Base-by-base conservation (phyloP, 768 basidiomycete genomes). In the Podaxis rugospora region DNA sequence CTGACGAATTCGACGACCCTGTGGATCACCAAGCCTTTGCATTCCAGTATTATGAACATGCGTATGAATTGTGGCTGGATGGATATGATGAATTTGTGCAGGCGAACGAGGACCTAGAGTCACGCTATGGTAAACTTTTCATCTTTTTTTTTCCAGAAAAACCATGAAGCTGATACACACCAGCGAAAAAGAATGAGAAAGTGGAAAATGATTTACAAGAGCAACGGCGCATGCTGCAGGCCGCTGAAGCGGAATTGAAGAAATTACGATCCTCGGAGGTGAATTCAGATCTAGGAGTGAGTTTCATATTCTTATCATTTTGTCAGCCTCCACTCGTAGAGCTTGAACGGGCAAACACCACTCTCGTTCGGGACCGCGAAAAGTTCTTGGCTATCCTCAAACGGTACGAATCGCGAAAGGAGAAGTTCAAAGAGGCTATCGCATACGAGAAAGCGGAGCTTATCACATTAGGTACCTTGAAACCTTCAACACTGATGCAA, bases 311-410 rank as follows among this genome's bases (percentile, higher is more conserved):
- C 40, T 59, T 40, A 57, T 47, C 44, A 32, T 52, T 59, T 21
- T 36, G 18, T 18, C 59, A 88, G 87, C 80, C 87, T 10, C 87
- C 87, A 16, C 76, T 90, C 3, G 77, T 82, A 54, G 83, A 87
- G 62, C 77, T 90, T 21, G 78, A 85, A 67, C 81, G 83, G 40
- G 81, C 83, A 46, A 84, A 88, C 61, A 80, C 82, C 2, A 76
- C 86, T 44, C 79, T 93, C 51, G 83, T 83, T 63, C 80, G 80
- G 23, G 94, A 97, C 70, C 81, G 84, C 68, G 82, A 88, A 61
- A 94, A 93, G 71, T 88, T 92, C 64, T 85, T 87, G 66, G 85
- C 86, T 62, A 88, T 89, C 58, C 78, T 92, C 2, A 80, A 85
- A 49, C 83, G 88, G 37, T 87, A 87, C 61, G 88, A 89, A 71